Evolutionary conservation across 2,329 filamentous ascomycete genomes (phyloP).

Genomic region (Penicillium sp.): DNA sequence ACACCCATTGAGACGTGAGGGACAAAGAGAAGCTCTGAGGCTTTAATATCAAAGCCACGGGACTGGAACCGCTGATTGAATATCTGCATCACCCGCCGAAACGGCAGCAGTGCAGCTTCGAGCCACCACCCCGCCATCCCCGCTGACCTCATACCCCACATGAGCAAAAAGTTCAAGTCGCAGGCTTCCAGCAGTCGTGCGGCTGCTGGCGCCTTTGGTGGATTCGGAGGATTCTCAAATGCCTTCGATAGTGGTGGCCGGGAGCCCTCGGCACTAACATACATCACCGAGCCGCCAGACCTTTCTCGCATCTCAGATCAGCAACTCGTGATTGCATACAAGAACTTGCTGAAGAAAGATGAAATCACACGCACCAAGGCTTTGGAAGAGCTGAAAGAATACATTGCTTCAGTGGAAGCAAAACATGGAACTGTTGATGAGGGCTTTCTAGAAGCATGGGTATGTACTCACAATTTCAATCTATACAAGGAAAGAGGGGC

Average conservation of each 20-base stretch:
- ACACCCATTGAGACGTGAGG: conserved; percentile 15
- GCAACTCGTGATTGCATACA: conserved; percentile 86
- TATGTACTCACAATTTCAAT: conserved; percentile 53
- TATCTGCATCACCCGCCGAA: conserved; percentile 11
- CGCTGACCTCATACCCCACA: conserved; percentile 42
- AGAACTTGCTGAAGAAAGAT: conserved; percentile 92
- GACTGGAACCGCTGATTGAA: background rate
- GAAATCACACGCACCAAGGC: conserved; percentile 89
- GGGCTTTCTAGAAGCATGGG: conserved; percentile 85
- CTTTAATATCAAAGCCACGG: background rate
- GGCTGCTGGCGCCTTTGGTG: conserved; percentile 56
- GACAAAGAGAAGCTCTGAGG: background rate
- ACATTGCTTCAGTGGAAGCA: conserved; percentile 63
- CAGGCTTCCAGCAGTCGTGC: conserved; percentile 69
- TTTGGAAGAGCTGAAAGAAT: conserved; percentile 78
- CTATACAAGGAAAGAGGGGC: conserved; percentile 11
- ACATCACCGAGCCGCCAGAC: conserved; percentile 84
- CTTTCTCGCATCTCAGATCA: conserved; percentile 77
- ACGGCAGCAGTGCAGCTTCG: conserved; percentile 15
- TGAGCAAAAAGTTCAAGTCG: conserved; percentile 68
- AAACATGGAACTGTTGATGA: conserved; percentile 73
- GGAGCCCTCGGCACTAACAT: conserved; percentile 73
- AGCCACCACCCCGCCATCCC: conserved; percentile 32
- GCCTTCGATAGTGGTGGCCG: conserved; percentile 47
- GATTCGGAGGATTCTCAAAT: conserved; percentile 50